These are phyloP conservation scores for Zymoseptoria tritici DNA, from an alignment of 2,329 filamentous ascomycete genomes.

Conservation along the genomic window DNA sequence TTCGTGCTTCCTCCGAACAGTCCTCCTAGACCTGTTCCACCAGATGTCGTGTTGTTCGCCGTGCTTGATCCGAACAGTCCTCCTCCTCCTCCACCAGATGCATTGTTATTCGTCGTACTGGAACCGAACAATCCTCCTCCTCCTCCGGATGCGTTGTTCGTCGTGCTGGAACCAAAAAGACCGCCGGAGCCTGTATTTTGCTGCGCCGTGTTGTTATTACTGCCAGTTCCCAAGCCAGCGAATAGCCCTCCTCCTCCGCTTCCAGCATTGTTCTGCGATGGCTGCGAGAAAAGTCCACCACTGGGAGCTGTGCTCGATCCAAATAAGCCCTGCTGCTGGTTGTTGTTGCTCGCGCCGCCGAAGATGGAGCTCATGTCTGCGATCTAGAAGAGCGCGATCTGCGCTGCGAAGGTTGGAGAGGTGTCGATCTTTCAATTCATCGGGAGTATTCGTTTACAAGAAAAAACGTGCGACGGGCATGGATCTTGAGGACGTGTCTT, in stretches of 20 bases:
- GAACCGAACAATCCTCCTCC: conserved; percentile 4
- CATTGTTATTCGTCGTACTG: conserved; percentile 4
- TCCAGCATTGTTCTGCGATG: neutral
- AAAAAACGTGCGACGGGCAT: neutral
- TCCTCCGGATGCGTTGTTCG: conserved; percentile 1
- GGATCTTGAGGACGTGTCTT: neutral
- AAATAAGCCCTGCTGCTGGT: conserved; percentile 4
- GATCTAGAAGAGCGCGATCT: conserved; percentile 4
- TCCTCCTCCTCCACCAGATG: neutral
- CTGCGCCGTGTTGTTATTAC: conserved; percentile 2
- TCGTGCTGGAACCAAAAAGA: conserved; percentile 6
- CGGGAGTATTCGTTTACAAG: neutral
- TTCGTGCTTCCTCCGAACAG: conserved; percentile 3
- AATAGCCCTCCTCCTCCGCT: conserved; percentile 27
- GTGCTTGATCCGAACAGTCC: conserved; percentile 4
- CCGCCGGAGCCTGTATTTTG: conserved; percentile 2
- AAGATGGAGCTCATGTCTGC: conserved; percentile 20
- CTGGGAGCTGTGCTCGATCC: conserved; percentile 8
- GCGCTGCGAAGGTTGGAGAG: neutral
- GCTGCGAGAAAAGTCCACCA: conserved; percentile 12
- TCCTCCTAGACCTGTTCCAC: conserved; percentile 5
- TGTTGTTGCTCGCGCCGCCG: conserved; percentile 12
- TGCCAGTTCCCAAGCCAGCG: conserved; percentile 13
- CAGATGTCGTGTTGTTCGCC: conserved; percentile 4
- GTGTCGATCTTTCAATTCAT: neutral